Evolutionary conservation across 495 filamentous ascomycete species (phyloP), one percentile per base, ranked within the genome.

Genomic region (Xylaria flabelliformis): DNA sequence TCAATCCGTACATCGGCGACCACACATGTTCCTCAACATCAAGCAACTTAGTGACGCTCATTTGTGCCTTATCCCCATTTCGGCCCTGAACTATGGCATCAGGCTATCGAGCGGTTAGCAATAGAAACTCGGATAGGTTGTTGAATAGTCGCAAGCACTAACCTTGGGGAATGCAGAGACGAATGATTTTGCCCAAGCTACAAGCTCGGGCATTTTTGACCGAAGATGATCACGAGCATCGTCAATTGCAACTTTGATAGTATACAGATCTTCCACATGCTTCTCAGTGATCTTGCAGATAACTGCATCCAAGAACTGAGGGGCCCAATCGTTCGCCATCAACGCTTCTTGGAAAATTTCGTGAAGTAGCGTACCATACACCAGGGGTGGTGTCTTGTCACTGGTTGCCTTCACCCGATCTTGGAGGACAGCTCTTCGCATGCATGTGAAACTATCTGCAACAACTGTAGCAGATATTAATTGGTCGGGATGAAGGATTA

Each of bases 21-120:
- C 95, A 98, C 48, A 98, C 88, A 76, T 98, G 95, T 80, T 99
- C 96, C 80, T 99, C 96, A 26, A 98, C 93, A 77, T 97, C 96
- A 53, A 99, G 90, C 44, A 99, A 83, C 78, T 97, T 98, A 79
- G 89, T 97, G 73, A 99, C 90, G 75, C 91, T 94, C 86, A 98
- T 90, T 55, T 88, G 90, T 15, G 92, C 88, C 63, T 80, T 84
- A 74, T 92, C 86, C 44, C 91, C 91, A 73, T 93, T 91, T 51
- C 92, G 88, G 69, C 94, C 94, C 72, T 91, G 89, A 8, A 97
- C 91, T n/a, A 92, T 72, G 5, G 92, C 94, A 67, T 90, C 86
- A 17, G 88, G 78, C 89, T 94, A 74, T 69, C 53, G 64, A 72
- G 24, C 72, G 26, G 44, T 81, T 71, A 78, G 74, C 51, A 59